Evolutionary conservation across 1,139 yeast genomes (phyloP), one percentile per base, ranked within the genome.

Genomic region (Candida frijolesensis): DNA sequence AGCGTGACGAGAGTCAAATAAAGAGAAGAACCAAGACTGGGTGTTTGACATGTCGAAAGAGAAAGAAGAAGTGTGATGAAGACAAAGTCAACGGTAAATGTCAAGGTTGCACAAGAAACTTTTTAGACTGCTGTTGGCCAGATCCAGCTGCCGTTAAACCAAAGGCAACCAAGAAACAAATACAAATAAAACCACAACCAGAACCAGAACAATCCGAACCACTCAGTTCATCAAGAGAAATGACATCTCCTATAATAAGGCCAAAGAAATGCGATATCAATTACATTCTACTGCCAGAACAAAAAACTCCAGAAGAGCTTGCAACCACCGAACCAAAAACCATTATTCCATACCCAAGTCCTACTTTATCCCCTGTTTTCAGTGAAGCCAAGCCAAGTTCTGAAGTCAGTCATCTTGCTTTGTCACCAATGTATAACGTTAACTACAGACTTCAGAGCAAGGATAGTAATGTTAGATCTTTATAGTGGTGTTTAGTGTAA

Each of bases 51-150:
- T 74, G 79, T 56, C 70, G 79, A 50, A 72, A 66, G 61, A 69
- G 79, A 62, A 74, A 74, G 71, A 74, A 74, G 68, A 74, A 74
- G 69, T 74, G 79, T 63, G 79, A 74, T 56, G 79, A 74, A 58
- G 69, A 71, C 48, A 68, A 63, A 34, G 71, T 69, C 12, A 71
- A 71, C 52, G 80, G 80, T 2, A 76, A 76, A 60, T 76, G 81
- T 59, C 78, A 75, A 57, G 80, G 73, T 3, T 76, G 81, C 54
- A 69, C 76, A 11, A 65, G 81, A 54, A 76, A 76, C 68, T 76
- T 75, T 51, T 67, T 76, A 50, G 77, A 74, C 51, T 76, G 81
- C 56, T 67, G 73, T 44, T 79, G 82, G 73, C 80, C 82, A 4
- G 63, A 57, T 33, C 48, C 57, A 15, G 46, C 19, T 15, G 35